Evolutionary conservation across 139 green algal genomes (phyloP).

Genomic region (Chlorella ohadii): DNA sequence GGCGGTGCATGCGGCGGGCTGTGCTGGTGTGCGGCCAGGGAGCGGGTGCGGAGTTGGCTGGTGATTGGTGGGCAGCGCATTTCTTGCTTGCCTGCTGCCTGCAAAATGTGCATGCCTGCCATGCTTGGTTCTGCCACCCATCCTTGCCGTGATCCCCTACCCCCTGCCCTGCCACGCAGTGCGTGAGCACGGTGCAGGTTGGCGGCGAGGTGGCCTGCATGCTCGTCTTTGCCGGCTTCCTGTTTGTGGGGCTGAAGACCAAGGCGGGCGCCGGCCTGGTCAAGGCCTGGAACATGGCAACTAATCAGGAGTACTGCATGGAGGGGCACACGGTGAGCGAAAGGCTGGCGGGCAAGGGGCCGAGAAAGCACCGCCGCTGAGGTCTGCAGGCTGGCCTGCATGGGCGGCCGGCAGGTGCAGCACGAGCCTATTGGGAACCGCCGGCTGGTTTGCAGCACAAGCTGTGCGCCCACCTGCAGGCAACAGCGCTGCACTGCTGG

Average conservation of each 20-base stretch:
- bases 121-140: too few relatives aligned
- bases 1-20: background rate
- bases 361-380: too few relatives aligned
- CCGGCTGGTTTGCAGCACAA: too few relatives aligned
- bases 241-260: slow-evolving; percentile 78
- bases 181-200: slow-evolving; percentile 64
- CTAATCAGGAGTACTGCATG: slow-evolving; percentile 52
- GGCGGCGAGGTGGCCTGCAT: slow-evolving; percentile 75
- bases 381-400: background rate
- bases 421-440: too few relatives aligned
- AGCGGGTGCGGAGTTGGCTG: background rate
- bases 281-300: slow-evolving; percentile 67
- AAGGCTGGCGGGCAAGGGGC: too few relatives aligned
- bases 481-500: too few relatives aligned
- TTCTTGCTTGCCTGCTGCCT: background rate
- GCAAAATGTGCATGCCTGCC: too few relatives aligned
- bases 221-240: slow-evolving; percentile 68
- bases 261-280: slow-evolving; percentile 36
- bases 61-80: too few relatives aligned
- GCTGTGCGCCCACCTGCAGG: too few relatives aligned
- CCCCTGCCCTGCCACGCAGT: slow-evolving; percentile 43
- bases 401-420: background rate
- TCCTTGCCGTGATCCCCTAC: background rate
- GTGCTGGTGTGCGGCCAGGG: background rate
- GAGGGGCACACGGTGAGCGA: slow-evolving; percentile 60